phyloP scores from a whole-genome alignment of 805 yeast species.

The Candida mattraensis region DNA sequence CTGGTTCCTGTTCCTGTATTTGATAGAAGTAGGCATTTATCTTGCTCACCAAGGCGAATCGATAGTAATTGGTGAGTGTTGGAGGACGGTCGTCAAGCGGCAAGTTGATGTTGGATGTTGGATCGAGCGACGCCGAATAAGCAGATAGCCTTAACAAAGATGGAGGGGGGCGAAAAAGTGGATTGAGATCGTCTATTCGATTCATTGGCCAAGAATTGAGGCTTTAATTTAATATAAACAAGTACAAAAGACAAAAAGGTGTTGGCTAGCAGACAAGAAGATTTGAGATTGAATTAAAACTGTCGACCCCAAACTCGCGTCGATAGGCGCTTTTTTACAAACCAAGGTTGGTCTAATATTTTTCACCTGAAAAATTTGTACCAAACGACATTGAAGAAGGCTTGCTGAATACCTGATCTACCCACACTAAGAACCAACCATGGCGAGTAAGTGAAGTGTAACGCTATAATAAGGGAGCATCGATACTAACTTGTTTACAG shows the following conservation, averaged over 20 bases:
- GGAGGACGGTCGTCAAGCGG: conserved; percentile 20
- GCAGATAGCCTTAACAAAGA: conserved; percentile 2
- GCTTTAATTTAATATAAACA: too few relatives aligned
- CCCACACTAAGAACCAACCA: conserved; percentile 1
- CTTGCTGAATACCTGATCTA: too few relatives aligned
- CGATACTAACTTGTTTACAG: conserved; percentile 24
- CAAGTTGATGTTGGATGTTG: neutral
- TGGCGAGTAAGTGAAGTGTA: conserved; percentile 25
- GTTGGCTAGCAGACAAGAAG: neutral
- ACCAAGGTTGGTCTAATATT: neutral
- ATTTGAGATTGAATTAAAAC: neutral
- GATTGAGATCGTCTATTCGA: conserved; percentile 23
- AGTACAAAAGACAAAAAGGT: conserved; percentile 1
- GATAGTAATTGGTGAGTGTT: conserved; percentile 33
- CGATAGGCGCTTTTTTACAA: neutral
- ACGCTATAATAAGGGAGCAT: too few relatives aligned
- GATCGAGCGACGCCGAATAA: conserved; percentile 1
- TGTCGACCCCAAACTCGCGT: neutral
- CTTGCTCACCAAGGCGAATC: conserved; percentile 26
- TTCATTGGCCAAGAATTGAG: too few relatives aligned
- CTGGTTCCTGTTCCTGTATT: conserved; percentile 17
- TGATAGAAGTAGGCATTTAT: conserved; percentile 35
- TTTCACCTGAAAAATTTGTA: too few relatives aligned
- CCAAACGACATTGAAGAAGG: too few relatives aligned
- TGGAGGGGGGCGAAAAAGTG: conserved; percentile 20